Evolutionary conservation across 2,329 filamentous ascomycete genomes (phyloP), one percentile per base, ranked within the genome.

Genomic region (Taxawa tesnikishii): DNA sequence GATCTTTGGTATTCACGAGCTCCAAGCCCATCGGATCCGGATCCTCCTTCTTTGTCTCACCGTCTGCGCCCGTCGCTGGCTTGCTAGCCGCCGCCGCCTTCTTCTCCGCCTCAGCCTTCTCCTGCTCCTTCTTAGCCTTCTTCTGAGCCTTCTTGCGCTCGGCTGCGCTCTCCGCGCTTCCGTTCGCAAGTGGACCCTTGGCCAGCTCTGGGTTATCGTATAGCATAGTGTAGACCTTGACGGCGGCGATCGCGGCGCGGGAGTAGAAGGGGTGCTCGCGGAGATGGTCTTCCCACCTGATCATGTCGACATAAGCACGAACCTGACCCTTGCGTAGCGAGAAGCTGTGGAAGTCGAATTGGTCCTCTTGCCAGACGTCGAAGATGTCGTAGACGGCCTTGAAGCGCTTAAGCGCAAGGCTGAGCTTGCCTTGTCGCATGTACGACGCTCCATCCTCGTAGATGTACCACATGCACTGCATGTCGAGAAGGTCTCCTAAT

Each of bases 321-420:
- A 96, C 83, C 66, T 94, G 88, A 10, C 92, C 92, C 58, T 96
- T 98, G 13, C 90, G 71, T n/a, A 98, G 65, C 13, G 85, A 94
- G 59, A 98, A 98, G 54, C 76, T 84, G 66, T 98, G 92, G 65
- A 98, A 98, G 55, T 98, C 90, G 48, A 96, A 94, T 51, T 98
- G 90, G 47, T 98, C 90, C 54, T 98, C 92, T 52, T 93, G 81
- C 90, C 90, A 98, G 13, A 84, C 76, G 43, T 96, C 88, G 49
- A 98, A 98, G 43, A 98, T 92, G 58, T 83, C 84, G 54, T 79
- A 79, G 36, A 98, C 73, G 14, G 83, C 69, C 43, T 87, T 83
- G 58, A 94, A 88, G 30, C 92, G 76, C 65, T 98, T 98, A 32
- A 98, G 66, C 0, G 92, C 88, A 37, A 94, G 68, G 4, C 80